phyloP scores from a whole-genome alignment of 2,329 filamentous ascomycete species.

The Fusarium temperatum region DNA sequence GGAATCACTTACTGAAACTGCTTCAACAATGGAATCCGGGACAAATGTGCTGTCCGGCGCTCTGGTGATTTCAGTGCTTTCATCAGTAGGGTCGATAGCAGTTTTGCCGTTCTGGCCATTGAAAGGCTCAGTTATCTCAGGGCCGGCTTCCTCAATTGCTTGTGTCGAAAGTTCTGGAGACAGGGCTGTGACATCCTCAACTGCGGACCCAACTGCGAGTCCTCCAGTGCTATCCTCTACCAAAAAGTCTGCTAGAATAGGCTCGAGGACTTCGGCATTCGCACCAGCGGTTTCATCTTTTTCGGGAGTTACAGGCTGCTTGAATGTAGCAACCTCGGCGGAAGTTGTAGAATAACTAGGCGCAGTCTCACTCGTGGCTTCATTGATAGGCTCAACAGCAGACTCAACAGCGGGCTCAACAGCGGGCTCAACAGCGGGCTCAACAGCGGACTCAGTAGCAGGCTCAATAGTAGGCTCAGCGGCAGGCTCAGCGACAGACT shows the following conservation, averaged over 20 bases:
- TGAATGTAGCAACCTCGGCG: not conserved
- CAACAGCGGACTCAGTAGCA: no score
- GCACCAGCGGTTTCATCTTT: not conserved
- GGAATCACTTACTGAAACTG: not conserved
- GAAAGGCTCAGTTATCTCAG: constrained; percentile 9
- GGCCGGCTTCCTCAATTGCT: not conserved
- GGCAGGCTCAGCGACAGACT: not conserved
- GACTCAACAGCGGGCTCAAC: not conserved
- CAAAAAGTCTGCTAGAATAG: not conserved
- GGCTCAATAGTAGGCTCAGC: not conserved
- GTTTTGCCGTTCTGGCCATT: not conserved
- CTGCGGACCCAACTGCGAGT: not conserved
- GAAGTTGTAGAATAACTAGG: not conserved
- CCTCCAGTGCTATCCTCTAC: not conserved
- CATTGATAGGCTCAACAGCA: not conserved
- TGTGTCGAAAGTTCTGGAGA: not conserved
- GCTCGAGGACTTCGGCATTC: not conserved
- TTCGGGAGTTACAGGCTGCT: not conserved
- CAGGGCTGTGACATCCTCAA: not conserved
- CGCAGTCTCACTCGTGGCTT: not conserved
- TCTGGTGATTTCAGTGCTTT: not conserved
- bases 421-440: not conserved
- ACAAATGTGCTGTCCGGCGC: not conserved
- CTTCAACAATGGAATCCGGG: not conserved
- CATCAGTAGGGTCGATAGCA: not conserved